Evolutionary conservation across 495 filamentous ascomycete genomes (phyloP), one percentile per base, ranked within the genome.

Genomic region (Echria macrotheca): DNA sequence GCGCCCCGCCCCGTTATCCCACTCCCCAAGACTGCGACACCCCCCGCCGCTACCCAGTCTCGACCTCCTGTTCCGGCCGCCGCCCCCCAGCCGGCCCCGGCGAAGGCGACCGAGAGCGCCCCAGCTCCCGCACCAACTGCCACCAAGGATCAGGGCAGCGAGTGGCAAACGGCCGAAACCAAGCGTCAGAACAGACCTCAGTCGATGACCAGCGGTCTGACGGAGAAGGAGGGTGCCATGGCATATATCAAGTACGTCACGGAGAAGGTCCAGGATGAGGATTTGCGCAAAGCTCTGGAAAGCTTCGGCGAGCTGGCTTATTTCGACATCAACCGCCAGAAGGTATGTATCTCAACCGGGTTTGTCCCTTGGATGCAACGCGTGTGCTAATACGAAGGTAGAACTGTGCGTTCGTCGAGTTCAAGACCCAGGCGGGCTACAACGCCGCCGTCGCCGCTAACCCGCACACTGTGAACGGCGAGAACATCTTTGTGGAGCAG

Each of bases 381-480:
- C 4, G 5, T 23, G 19, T 17, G 19, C 61, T 64, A 59, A 73
- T 57, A 47, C 44, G 12, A 8, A 24, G 47, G 22, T 57, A 96
- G 94, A 96, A 90, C 73, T 96, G 89, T 61, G 94, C 93, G 22
- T 96, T 96, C 63, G 86, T 96, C 52, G 94, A 98, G 61, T 98
- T 94, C 63, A 82, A 80, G 56, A 86, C 85, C 31, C 59, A 78
- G 38, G 76, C 87, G 38, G 88, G 79, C 17, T 96, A 91, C 64
- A 73, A 82, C 55, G 84, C 86, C 51, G 93, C 93, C 19, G 76
- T 89, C 31, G 78, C 78, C 48, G 86, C 82, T 49, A 97, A 93
- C 72, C 91, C 94, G 8, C 89, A 93, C 71, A 76, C 77, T 38
- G 80, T 98, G 44, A 85, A 81, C 46, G 83, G 79, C 60, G 86